These are phyloP conservation scores for Fonsecaea multimorphosa DNA, from an alignment of 2,329 filamentous ascomycete species.

Conservation along the genomic window DNA sequence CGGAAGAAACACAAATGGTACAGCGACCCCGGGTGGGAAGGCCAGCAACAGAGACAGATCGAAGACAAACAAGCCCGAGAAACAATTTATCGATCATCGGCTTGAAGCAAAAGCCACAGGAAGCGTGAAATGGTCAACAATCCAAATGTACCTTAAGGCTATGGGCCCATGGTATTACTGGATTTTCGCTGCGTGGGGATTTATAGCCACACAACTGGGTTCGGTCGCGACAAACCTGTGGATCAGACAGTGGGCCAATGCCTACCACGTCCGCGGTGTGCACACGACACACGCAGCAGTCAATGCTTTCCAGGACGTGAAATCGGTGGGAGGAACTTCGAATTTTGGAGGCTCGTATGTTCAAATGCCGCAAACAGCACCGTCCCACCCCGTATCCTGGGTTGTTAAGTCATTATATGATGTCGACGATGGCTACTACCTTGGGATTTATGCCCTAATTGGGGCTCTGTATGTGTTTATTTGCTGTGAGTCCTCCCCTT, in stretches of 20 bases:
- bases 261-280: slow-evolving; percentile 64
- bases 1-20: slow-evolving; percentile 49
- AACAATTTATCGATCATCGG: slow-evolving; percentile 50
- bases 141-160: slow-evolving; percentile 80
- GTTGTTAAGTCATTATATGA: slow-evolving; percentile 46
- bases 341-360: slow-evolving; percentile 24
- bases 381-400: background rate
- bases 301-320: slow-evolving; percentile 25
- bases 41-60: slow-evolving; percentile 46
- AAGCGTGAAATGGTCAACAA: slow-evolving; percentile 84
- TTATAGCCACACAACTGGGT: slow-evolving; percentile 80
- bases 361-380: slow-evolving; percentile 26
- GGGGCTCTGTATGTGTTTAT: slow-evolving; percentile 78
- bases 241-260: slow-evolving; percentile 94
- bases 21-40: slow-evolving; percentile 42
- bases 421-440: slow-evolving; percentile 83
- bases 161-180: slow-evolving; percentile 99
- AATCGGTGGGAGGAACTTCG: slow-evolving; percentile 6
- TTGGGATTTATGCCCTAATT: slow-evolving; percentile 80
- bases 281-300: slow-evolving; percentile 28
- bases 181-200: slow-evolving; percentile 75
- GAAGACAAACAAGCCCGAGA: slow-evolving; percentile 48
- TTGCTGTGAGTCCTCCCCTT: slow-evolving; percentile 55
- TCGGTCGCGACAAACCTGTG: slow-evolving; percentile 89
- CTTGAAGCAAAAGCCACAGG: slow-evolving; percentile 82